Evolutionary conservation across 352 stramenopile species (phyloP).

Genomic region (Peronosclerospora sorghi): DNA sequence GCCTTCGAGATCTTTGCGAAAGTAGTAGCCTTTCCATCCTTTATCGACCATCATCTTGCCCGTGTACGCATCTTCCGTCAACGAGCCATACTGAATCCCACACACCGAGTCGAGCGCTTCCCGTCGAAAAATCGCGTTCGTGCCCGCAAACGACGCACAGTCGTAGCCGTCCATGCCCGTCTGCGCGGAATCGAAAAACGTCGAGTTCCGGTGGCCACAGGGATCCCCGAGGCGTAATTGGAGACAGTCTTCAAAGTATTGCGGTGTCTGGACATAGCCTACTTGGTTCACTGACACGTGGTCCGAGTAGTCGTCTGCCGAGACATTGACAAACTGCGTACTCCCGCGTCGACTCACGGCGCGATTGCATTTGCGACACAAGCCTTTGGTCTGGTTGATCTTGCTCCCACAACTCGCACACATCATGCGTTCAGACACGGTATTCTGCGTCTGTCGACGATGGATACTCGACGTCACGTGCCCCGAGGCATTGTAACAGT

Average conservation of each 20-base stretch:
- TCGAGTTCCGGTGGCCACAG: conserved; percentile 73
- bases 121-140: conserved; percentile 74
- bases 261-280: conserved; percentile 73
- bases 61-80: conserved; percentile 83
- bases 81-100: conserved; percentile 77
- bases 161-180: conserved; percentile 78
- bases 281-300: conserved; percentile 65
- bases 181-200: conserved; percentile 81
- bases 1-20: conserved; percentile 81
- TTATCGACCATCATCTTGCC: conserved; percentile 61
- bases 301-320: conserved; percentile 71
- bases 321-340: conserved; percentile 33
- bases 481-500: conserved; percentile 79
- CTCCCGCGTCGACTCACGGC: conserved; percentile 43
- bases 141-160: conserved; percentile 71
- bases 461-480: conserved; percentile 70
- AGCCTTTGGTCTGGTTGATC: conserved; percentile 59
- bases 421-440: conserved; percentile 56
- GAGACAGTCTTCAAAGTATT: conserved; percentile 80
- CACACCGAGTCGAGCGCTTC: conserved; percentile 79
- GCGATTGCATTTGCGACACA: conserved; percentile 67
- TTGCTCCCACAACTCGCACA: conserved; percentile 53
- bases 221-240: conserved; percentile 76
- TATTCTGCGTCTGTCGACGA: conserved; percentile 63
- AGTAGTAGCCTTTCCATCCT: conserved; percentile 81